Conservation (phyloP, 495 filamentous ascomycete genomes). For the Tetracladium setigerum region DNA sequence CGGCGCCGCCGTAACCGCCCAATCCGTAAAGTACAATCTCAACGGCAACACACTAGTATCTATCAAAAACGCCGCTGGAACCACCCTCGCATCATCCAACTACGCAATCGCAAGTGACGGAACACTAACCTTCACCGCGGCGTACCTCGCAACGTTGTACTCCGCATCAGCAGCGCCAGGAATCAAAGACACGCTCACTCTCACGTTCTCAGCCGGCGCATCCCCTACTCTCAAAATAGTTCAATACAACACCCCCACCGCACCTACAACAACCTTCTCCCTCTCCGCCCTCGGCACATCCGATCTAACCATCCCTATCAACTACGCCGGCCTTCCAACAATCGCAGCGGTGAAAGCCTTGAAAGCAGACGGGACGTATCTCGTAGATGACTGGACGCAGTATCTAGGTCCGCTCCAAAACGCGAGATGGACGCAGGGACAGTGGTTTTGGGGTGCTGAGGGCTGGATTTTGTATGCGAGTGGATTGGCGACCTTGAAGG, state of each 20-base stretch:
- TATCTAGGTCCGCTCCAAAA: slow-evolving; percentile 48
- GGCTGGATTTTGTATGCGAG: background rate
- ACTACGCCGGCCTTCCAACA: slow-evolving; percentile 39
- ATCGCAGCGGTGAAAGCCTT: slow-evolving; percentile 48
- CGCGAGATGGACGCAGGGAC: slow-evolving; percentile 30
- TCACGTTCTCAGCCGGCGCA: slow-evolving; percentile 44
- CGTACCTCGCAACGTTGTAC: slow-evolving; percentile 40
- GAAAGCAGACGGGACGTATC: slow-evolving; percentile 35
- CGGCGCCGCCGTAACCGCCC: slow-evolving; percentile 33
- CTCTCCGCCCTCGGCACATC: slow-evolving; percentile 29
- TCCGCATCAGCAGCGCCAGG: slow-evolving; percentile 32
- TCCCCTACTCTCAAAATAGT: slow-evolving; percentile 36
- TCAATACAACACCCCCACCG: slow-evolving; percentile 41
- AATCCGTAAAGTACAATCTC: slow-evolving; percentile 38
- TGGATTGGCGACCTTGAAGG: background rate
- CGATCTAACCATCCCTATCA: slow-evolving; percentile 42
- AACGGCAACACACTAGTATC: slow-evolving; percentile 47
- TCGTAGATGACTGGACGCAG: slow-evolving; percentile 52
- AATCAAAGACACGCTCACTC: slow-evolving; percentile 39
- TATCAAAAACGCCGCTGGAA: slow-evolving; percentile 32
- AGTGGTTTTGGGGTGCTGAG: slow-evolving; percentile 13
- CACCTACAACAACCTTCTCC: slow-evolving; percentile 28
- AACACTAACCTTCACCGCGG: slow-evolving; percentile 37
- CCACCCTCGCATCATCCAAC: slow-evolving; percentile 21
- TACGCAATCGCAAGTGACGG: slow-evolving; percentile 40